Percentiles rank a stretch among this genome's conserved stretches.
phyloP scores from a whole-genome alignment of 257 asterid species.

The Paraleonurus japonicus region DNA sequence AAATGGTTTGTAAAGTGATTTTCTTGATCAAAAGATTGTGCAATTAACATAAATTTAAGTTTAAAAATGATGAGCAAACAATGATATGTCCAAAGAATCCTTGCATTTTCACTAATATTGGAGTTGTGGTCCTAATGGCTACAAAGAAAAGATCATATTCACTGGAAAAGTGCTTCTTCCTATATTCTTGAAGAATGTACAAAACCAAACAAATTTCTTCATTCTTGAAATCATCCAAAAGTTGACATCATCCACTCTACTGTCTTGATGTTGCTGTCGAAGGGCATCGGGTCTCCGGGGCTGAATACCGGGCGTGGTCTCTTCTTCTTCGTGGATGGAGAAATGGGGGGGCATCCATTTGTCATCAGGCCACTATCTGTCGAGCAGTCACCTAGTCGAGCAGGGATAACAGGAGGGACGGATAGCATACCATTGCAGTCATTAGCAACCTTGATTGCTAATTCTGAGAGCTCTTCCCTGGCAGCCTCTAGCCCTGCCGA shows the following conservation, averaged over 20 bases:
- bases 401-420: slow-evolving; percentile 39
- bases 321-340: slow-evolving; percentile 65
- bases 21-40: neutral
- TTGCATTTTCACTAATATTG: slow-evolving; percentile 16
- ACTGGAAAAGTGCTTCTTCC: slow-evolving; percentile 13
- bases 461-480: slow-evolving; percentile 60
- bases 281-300: slow-evolving; percentile 38
- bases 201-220: slow-evolving; percentile 17
- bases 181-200: slow-evolving; percentile 41
- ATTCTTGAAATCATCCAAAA: slow-evolving; percentile 36
- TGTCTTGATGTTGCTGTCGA: slow-evolving; percentile 43
- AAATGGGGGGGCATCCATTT: slow-evolving; percentile 34
- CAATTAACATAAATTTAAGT: neutral
- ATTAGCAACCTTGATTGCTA: slow-evolving; percentile 62
- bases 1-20: neutral
- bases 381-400: slow-evolving; percentile 58
- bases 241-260: slow-evolving; percentile 74
- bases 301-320: slow-evolving; percentile 47
- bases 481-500: slow-evolving; percentile 60
- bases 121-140: neutral
- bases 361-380: slow-evolving; percentile 44
- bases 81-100: slow-evolving; percentile 6
- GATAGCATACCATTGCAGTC: slow-evolving; percentile 41
- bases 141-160: slow-evolving; percentile 21
- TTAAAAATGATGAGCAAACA: neutral